Evolutionary conservation across 768 basidiomycete genomes (phyloP), one percentile per base, ranked within the genome.

Genomic region (Asterophora parasitica): DNA sequence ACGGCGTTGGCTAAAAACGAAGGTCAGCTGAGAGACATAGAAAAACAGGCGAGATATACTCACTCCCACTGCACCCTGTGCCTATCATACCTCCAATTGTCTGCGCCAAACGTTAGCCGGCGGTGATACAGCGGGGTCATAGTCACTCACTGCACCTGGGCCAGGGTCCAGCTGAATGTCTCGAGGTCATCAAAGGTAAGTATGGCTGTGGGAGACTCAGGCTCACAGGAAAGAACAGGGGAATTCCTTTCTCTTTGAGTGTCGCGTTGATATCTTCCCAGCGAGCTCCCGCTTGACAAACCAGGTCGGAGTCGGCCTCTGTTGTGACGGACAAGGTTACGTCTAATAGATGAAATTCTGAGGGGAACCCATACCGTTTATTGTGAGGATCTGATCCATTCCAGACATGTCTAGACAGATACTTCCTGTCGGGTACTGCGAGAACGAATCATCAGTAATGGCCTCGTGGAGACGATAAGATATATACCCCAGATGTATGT

Each of bases 71-170:
- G 58, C 89, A 92, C 7, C 89, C 88, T 1, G 90, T 93, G 7
- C 83, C 83, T 42, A 88, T 82, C 89, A 92, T 92, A 5, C 91
- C 89, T 9, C 90, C 91, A 52, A 92, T 89, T 11, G 88, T 89
- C 73, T 86, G 58, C 12, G 8, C 32, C 28, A 38, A 50, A 30
- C 11, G 23, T 30, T 13, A 56, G 50, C 3, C 23, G 23, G 23
- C 23, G 23, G 49, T 12, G 40, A 35, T 44, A 20, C 20, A 26
- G 13, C 32, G 19, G 15, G 19, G 32, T 28, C 34, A 4, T 15
- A 46, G 37, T 31, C n/a, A 53, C 81, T 60, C 58, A 85, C 82
- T 42, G 81, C 82, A 48, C 81, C 83, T 31, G 82, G 83, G 39
- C 81, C 84, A 16, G 85, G 85, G 59, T 86, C 85, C 48, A 86